A percentile compares a stretch with the other conserved stretches of the same genome.
These are phyloP conservation scores for Ceratobasidium sp. DNA, from an alignment of 1,284 basidiomycete species.

Conservation along the genomic window DNA sequence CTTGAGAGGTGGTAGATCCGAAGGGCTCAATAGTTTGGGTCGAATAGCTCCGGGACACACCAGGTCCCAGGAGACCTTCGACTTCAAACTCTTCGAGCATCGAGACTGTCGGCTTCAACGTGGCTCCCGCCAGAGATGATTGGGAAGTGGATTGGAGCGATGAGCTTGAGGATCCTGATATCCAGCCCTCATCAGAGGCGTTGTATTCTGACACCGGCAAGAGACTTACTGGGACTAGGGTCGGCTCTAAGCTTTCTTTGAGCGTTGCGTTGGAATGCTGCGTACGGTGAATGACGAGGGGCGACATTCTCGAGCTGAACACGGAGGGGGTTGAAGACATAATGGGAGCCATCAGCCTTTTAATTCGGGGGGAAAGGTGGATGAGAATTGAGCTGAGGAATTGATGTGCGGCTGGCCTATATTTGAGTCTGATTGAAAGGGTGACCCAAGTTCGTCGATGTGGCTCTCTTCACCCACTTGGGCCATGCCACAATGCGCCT, in stretches of 20 bases:
- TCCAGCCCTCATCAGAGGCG: background rate
- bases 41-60: background rate
- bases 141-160: background rate
- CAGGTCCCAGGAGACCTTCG: conserved; percentile 1
- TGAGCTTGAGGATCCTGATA: conserved; percentile 1
- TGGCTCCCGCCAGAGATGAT: conserved; percentile 6
- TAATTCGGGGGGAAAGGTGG: background rate
- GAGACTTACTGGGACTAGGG: background rate
- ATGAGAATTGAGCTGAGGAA: background rate
- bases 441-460: conserved; percentile 24
- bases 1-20: background rate
- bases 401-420: background rate
- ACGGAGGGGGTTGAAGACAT: conserved; percentile 15
- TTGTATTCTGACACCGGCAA: too few relatives aligned
- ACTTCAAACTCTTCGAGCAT: conserved; percentile 34
- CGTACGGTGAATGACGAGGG: conserved; percentile 25
- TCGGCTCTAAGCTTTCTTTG: background rate
- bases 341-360: background rate
- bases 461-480: conserved; percentile 4
- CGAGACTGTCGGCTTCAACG: conserved; percentile 18
- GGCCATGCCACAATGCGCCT: conserved; percentile 10
- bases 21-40: background rate
- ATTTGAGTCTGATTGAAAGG: background rate
- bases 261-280: conserved; percentile 1
- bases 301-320: background rate